Base-by-base conservation (phyloP, 2,329 filamentous ascomycete genomes). In the Hypoxylon sp. region DNA sequence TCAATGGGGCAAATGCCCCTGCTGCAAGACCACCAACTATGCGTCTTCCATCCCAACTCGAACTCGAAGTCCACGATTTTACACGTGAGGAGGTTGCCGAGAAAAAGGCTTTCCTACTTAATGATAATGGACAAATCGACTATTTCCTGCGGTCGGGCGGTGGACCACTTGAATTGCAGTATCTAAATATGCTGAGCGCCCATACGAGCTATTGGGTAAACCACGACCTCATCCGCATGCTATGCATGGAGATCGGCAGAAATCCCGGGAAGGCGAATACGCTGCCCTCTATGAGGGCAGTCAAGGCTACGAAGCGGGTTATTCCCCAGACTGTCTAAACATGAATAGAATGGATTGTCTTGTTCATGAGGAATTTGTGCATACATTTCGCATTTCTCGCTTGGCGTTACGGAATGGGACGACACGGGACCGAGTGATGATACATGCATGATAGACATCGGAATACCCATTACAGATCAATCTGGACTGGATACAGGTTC, bases 71-170 rank as follows among this genome's bases (percentile, higher is more conserved):
- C 0, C 96, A 98, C 75, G 92, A 99, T 77, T 99, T 99, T 76
- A 91, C 91, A 0, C 87, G 93, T 2, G 95, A 98, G 78, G 94
- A 97, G 74, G 87, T 97, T 56, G 95, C 94, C 0, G 96, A 98
- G 81, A 93, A 91, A 76, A 90, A 95, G 72, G 94, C 94, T 69
- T 90, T 89, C 66, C 78, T 97, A 6, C 86, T 99, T 3, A 99
- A 99, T 72, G 96, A 99, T 73, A 98, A 98, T 70, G 95, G 94
- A 0, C 96, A 99, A 79, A 90, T 99, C 41, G 96, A 99, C 77
- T 99, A 89, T 79, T 96, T 91, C 73, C 81, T 99, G 51, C 89
- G 89, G 51, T 94, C 93, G 6, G 92, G 93, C 0, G 91, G 92
- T 1, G 96, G 96, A 0, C 91, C 94, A 3, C 82, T 99, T 34